Conservation (phyloP, 2,329 filamentous ascomycete genomes). For the Penicillium sp. region DNA sequence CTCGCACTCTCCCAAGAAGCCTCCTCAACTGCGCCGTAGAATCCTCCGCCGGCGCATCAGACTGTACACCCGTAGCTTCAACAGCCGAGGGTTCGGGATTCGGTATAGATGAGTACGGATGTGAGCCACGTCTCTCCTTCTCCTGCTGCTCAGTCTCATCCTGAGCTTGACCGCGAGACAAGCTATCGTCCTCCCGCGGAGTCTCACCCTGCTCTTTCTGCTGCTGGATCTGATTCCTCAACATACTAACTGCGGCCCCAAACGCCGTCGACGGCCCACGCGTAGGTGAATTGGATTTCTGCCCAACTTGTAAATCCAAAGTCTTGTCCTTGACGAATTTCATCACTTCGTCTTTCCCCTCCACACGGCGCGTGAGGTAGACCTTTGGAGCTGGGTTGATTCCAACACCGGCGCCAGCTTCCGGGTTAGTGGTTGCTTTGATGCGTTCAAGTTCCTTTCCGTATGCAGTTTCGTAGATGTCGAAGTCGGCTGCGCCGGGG, state of each 20-base stretch:
- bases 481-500: slow-evolving; percentile 79
- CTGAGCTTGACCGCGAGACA: not conserved
- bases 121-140: slow-evolving; percentile 9
- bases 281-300: slow-evolving; percentile 5
- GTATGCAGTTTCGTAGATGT: slow-evolving; percentile 89
- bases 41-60: slow-evolving; percentile 10
- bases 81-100: slow-evolving; percentile 22
- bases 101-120: slow-evolving; percentile 21
- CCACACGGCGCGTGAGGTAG: slow-evolving; percentile 60
- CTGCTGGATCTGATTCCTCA: slow-evolving; percentile 25
- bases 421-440: slow-evolving; percentile 40
- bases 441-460: slow-evolving; percentile 80
- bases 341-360: slow-evolving; percentile 44
- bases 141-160: not conserved
- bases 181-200: not conserved
- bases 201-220: slow-evolving; percentile 19
- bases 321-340: slow-evolving; percentile 36
- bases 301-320: slow-evolving; percentile 23
- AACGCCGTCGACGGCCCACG: slow-evolving; percentile 16
- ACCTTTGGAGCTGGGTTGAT: slow-evolving; percentile 54
- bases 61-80: slow-evolving; percentile 23
- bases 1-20: slow-evolving; percentile 27
- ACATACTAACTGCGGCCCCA: slow-evolving; percentile 20
- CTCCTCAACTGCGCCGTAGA: slow-evolving; percentile 25
- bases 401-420: not conserved